Evolutionary conservation across 1,284 basidiomycete genomes (phyloP).

Genomic region (Cryptococcus wingfieldii): DNA sequence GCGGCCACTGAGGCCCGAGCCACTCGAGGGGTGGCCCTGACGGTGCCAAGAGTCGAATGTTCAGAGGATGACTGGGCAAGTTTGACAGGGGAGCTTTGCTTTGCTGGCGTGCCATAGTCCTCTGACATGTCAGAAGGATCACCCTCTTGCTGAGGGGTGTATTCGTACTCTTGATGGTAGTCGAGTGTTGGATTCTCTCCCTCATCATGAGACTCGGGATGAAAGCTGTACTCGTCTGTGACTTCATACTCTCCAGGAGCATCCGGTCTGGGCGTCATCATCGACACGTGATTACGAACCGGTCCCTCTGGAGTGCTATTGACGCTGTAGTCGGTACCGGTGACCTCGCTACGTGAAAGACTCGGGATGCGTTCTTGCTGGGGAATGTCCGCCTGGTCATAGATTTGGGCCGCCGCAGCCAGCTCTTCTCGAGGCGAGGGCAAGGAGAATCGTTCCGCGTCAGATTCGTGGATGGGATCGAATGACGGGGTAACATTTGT

Average conservation of each 20-base stretch:
- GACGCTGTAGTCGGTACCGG: constrained; percentile 30
- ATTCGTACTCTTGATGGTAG: constrained; percentile 15
- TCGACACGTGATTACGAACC: constrained; percentile 12
- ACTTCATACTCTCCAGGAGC: constrained; percentile 13
- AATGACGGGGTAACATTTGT: constrained; percentile 4
- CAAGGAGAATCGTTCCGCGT: neutral
- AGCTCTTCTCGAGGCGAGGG: neutral
- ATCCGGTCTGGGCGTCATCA: constrained; percentile 13
- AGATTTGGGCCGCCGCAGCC: neutral
- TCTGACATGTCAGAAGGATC: neutral
- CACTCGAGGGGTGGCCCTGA: constrained; percentile 4
- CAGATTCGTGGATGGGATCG: constrained; percentile 2
- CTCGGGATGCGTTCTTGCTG: constrained; percentile 36
- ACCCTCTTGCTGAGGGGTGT: constrained; percentile 3
- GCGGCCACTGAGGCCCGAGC: neutral
- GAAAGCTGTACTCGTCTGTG: constrained; percentile 11
- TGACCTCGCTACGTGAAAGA: constrained; percentile 39
- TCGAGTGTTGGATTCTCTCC: constrained; percentile 10
- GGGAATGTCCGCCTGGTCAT: neutral
- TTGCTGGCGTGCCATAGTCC: constrained; percentile 6
- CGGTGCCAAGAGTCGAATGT: constrained; percentile 18
- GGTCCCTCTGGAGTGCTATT: constrained; percentile 42
- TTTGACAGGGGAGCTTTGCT: constrained; percentile 4
- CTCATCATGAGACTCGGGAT: neutral
- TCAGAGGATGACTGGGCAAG: constrained; percentile 1